These are phyloP conservation scores for Candida taoyuanica DNA, from an alignment of 805 yeast species.

Conservation along the genomic window DNA sequence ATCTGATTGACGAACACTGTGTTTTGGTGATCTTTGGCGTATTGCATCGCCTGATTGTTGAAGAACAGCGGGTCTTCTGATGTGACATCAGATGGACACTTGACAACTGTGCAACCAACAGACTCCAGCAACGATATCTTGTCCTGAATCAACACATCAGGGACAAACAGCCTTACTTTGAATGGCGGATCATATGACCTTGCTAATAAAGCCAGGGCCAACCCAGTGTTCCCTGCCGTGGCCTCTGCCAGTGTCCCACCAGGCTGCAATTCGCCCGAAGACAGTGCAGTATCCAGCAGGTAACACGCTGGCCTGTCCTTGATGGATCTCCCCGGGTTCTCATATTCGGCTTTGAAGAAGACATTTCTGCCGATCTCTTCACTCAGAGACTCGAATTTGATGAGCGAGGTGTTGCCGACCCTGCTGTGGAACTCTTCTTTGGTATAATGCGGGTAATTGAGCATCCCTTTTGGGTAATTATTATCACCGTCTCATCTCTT, in stretches of 20 bases:
- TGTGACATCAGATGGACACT: conserved; percentile 59
- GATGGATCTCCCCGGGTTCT: conserved; percentile 80
- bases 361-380: conserved; percentile 65
- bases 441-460: conserved; percentile 15
- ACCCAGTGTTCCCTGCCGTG: conserved; percentile 84
- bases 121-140: conserved; percentile 54
- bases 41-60: conserved; percentile 25
- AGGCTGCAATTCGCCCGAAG: conserved; percentile 45
- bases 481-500: too few relatives aligned
- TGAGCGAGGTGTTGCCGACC: conserved; percentile 70
- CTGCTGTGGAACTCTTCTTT: conserved; percentile 18
- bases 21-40: conserved; percentile 33
- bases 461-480: not conserved
- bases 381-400: conserved; percentile 58
- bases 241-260: conserved; percentile 76
- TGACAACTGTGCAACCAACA: conserved; percentile 60
- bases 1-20: conserved; percentile 80
- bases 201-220: conserved; percentile 69
- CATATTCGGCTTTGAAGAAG: conserved; percentile 66
- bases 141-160: conserved; percentile 71
- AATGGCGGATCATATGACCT: conserved; percentile 23
- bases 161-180: conserved; percentile 69
- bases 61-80: conserved; percentile 44
- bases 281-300: conserved; percentile 56
- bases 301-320: conserved; percentile 78